Evolutionary conservation across 1,284 basidiomycete species (phyloP).

Genomic region (Sporisorium reilianum): DNA sequence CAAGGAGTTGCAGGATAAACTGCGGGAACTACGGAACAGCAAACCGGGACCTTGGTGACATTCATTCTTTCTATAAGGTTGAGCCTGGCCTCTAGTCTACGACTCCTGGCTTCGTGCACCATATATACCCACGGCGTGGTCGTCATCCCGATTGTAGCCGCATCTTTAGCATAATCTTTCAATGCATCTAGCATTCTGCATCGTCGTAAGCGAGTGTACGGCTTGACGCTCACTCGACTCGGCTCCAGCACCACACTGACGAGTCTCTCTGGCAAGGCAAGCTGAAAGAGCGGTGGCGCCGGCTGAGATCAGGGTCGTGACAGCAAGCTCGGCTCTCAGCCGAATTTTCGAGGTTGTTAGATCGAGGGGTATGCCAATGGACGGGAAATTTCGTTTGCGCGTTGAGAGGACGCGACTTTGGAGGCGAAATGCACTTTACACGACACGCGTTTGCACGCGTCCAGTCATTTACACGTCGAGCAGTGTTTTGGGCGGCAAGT

Average conservation of each 20-base stretch:
- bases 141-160: not conserved
- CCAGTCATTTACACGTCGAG: conserved; percentile 38
- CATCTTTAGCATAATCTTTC: conserved; percentile 9
- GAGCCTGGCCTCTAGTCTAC: no score
- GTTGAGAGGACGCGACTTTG: conserved; percentile 12
- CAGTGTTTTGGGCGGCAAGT: conserved; percentile 6
- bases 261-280: no score
- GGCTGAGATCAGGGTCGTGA: not conserved
- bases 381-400: not conserved
- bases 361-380: not conserved
- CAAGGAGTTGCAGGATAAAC: conserved; percentile 46
- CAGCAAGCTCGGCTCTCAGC: not conserved
- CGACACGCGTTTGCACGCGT: conserved; percentile 42
- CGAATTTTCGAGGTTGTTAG: not conserved
- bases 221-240: no score
- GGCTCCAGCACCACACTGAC: no score
- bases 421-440: conserved; percentile 21
- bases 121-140: conserved; percentile 4
- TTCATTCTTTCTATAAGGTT: no score
- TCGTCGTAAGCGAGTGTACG: no score
- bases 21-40: conserved; percentile 34
- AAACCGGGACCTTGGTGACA: conserved; percentile 11
- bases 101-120: not conserved
- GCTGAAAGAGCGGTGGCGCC: not conserved
- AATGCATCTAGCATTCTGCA: no score